phyloP scores from a whole-genome alignment of 495 filamentous ascomycete genomes.

The Penicillium ochrochloron region DNA sequence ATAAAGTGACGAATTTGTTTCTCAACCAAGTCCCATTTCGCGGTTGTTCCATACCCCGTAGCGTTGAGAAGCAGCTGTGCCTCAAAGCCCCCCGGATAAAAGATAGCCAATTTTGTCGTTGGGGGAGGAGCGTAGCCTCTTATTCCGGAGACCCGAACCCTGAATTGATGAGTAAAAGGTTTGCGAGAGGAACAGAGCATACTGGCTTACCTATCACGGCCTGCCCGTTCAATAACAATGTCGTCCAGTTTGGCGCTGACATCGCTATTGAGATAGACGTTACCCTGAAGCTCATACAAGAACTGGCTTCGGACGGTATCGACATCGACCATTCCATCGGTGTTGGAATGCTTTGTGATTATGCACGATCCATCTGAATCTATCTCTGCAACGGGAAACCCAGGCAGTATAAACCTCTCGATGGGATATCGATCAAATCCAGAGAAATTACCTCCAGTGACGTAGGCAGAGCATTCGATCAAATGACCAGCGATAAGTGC shows the following conservation, averaged over 20 bases:
- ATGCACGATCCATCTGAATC: constrained; percentile 35
- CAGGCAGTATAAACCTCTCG: constrained; percentile 37
- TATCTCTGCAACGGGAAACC: constrained; percentile 47
- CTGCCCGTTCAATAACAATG: constrained; percentile 40
- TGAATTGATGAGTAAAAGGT: background rate
- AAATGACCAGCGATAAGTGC: constrained; percentile 54
- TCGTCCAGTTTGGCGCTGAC: constrained; percentile 53
- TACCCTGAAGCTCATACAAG: constrained; percentile 62
- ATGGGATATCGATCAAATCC: constrained; percentile 49
- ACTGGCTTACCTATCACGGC: constrained; percentile 29
- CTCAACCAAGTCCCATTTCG: constrained; percentile 51
- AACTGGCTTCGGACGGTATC: constrained; percentile 56
- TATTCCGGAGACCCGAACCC: constrained; percentile 50
- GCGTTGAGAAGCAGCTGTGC: constrained; percentile 46
- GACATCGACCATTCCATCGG: constrained; percentile 31
- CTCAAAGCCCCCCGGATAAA: constrained; percentile 53
- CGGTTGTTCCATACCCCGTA: constrained; percentile 43
- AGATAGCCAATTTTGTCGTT: constrained; percentile 59
- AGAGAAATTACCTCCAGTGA: constrained; percentile 57
- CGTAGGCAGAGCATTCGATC: constrained; percentile 58
- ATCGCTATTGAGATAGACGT: constrained; percentile 55
- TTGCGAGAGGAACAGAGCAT: background rate
- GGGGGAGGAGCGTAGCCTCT: constrained; percentile 52
- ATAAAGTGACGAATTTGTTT: constrained; percentile 39
- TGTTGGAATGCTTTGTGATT: constrained; percentile 31